Conservation (phyloP, 192 early-diverging fungal species). For the Phlyctochytrium bullatum region DNA sequence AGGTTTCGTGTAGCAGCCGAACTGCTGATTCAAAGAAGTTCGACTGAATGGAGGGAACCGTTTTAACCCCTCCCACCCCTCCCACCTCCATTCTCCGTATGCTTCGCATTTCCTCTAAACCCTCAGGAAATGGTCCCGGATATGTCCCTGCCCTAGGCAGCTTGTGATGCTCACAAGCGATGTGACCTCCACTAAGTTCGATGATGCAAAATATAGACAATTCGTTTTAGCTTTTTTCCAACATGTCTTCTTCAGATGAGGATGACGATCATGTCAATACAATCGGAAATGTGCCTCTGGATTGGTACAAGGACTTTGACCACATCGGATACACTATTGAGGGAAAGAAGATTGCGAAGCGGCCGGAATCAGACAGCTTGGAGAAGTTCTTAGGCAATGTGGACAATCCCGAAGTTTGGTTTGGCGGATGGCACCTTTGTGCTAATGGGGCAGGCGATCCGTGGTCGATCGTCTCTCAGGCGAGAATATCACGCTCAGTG, state of each 20-base stretch:
- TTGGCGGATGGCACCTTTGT: not conserved
- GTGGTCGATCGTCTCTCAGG: conserved; percentile 79
- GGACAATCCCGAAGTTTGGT: conserved; percentile 92
- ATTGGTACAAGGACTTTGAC: conserved; percentile 96
- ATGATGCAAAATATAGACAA: not conserved
- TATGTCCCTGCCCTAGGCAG: not conserved
- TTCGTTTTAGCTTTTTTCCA: not conserved
- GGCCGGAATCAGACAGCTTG: conserved; percentile 77
- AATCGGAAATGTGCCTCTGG: conserved; percentile 92
- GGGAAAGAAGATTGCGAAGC: conserved; percentile 87
- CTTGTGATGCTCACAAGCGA: not conserved
- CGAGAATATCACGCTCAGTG: conserved; percentile 79
- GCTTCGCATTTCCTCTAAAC: no score
- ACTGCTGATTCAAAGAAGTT: no score
- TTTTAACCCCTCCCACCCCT: no score
- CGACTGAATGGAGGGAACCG: no score
- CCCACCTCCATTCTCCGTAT: no score
- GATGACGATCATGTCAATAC: conserved; percentile 76
- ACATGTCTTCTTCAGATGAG: no score
- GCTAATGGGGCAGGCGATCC: conserved; percentile 46
- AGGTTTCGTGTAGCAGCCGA: no score
- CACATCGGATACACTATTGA: conserved; percentile 96
- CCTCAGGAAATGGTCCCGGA: not conserved
- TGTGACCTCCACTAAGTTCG: not conserved
- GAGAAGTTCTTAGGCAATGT: conserved; percentile 89